Evolutionary conservation across 176 grass and related monocot genomes (phyloP), one percentile per base, ranked within the genome.

Genomic region (Microstegium vimineum): DNA sequence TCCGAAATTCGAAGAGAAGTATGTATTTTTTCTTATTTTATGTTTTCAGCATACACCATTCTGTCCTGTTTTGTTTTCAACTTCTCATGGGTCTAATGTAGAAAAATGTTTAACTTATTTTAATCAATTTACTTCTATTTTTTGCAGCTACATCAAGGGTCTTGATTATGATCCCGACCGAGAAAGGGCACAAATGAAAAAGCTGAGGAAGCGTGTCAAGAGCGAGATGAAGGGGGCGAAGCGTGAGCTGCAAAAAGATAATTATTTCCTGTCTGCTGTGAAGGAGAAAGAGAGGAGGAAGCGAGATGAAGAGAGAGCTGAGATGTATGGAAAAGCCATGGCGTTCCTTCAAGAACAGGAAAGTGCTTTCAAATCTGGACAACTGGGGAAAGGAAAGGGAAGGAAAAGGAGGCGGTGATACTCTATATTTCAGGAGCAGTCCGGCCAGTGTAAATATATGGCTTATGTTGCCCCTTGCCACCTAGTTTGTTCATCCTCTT

Each of bases 141-240:
- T 81, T 30, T 93, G 85, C 88, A 98, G 96, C 81, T 98, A 93
- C 66, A 84, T 98, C 35, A 98, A 93, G 64, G 92, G 90, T 49
- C 80, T 94, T 80, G 90, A 98, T 88, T 98, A 98, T 73, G 96
- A 98, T 88, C 96, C 93, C 59, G 96, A 98, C 57, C 86, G 96
- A 62, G 90, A 98, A 85, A 95, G 92, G 78, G 93, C 86, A 16
- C 85, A 95, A 71, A 86, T 86, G 84, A 98, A 98, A 82, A 93
- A 92, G 63, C 13, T 98, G 81, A 91, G 74, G 71, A 98, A 86
- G 73, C 87, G 73, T 62, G 32, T 91, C 22, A 98, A 93, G 82
- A 95, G 90, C 66, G 95, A 98, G 82, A 87, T 85, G 71, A 91
- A 88, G 62, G 95, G 92, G 7, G 90, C 95, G 12, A 73, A 79